Base-by-base conservation (phyloP, 1,139 yeast genomes). In the Geotrichum siamense region DNA sequence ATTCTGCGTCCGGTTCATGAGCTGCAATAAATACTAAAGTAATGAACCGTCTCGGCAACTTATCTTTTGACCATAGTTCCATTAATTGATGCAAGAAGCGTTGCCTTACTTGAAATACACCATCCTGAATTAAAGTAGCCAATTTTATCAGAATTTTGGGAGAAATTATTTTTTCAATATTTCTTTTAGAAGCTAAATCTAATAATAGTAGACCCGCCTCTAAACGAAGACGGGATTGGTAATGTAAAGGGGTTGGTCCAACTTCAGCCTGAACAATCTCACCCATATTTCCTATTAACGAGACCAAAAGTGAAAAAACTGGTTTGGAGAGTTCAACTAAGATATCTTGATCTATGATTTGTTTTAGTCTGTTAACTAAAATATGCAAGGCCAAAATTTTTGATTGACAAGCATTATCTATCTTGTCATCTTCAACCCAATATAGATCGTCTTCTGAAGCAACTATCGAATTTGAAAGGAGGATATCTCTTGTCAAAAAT, bases 211-310 rank as follows among this genome's bases (percentile, higher is more conserved):
- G 57, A 0, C 94, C 95, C 1, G 94, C 91, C 22, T 68, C 70
- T 8, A 83, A 65, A 51, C 94, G 71, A 34, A 87, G 63, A 51
- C 77, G 74, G 51, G 78, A 71, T 53, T 79, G 81, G 55, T 68
- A 78, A 23, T 64, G 62, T 29, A 62, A 66, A 5, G 95, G 94
- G 0, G 95, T 82, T n/a, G 81, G 78, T 55, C 64, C 69, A 12
- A 67, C 62, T 37, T 68, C 68, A 21, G 70, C 70, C 22, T 74
- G 69, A 2, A 80, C 75, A 22, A 87, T 72, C 56, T 87, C 96
- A n/a, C 96, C 96, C 39, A 83, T 82, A 58, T 82, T 82, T 2
- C 79, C 76, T 39, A 87, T 75, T 27, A 83, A 66, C 1, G 89
- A 76, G 33, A 75, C 68, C 35, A 86, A 68, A 32, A 85, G 64